Evolutionary conservation across 345 rosid species (phyloP).

Genomic region (Citrus sp.): DNA sequence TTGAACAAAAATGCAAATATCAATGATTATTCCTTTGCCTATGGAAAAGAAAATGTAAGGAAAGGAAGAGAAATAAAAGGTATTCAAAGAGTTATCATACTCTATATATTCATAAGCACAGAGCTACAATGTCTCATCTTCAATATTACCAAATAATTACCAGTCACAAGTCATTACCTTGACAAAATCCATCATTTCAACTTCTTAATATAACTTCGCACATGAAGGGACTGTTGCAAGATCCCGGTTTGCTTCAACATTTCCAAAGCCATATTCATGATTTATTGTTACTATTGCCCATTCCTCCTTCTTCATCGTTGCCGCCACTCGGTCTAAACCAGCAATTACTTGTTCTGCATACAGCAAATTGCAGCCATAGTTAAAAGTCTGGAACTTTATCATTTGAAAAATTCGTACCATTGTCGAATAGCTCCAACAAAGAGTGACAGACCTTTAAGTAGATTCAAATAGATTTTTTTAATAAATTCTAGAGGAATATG

Average conservation of each 20-base stretch:
- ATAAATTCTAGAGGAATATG: not conserved
- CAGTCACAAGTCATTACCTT: constrained; percentile 28
- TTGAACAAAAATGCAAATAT: not conserved
- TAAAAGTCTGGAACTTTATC: not conserved
- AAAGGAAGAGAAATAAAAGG: not conserved
- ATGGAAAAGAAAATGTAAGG: not conserved
- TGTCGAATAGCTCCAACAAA: not conserved
- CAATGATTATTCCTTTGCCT: not conserved
- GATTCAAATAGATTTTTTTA: not conserved
- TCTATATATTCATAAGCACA: not conserved
- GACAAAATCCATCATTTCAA: constrained; percentile 44
- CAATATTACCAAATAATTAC: not conserved
- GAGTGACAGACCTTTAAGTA: not conserved
- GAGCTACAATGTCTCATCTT: not conserved
- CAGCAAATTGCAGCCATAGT: not conserved
- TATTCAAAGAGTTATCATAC: not conserved
- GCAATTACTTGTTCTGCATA: constrained; percentile 43
- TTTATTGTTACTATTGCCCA: constrained; percentile 34
- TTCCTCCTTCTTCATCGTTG: constrained; percentile 58
- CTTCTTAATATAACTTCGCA: constrained; percentile 42
- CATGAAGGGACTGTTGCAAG: constrained; percentile 39
- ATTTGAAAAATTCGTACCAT: not conserved
- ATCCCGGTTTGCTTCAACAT: constrained; percentile 28
- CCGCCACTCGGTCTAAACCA: constrained; percentile 48
- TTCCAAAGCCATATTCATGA: constrained; percentile 56